Percentiles rank a stretch among this genome's conserved stretches.
These are phyloP conservation scores for Hemerocallis citrina DNA, from an alignment of 106 monocot genomes.

Conservation along the genomic window DNA sequence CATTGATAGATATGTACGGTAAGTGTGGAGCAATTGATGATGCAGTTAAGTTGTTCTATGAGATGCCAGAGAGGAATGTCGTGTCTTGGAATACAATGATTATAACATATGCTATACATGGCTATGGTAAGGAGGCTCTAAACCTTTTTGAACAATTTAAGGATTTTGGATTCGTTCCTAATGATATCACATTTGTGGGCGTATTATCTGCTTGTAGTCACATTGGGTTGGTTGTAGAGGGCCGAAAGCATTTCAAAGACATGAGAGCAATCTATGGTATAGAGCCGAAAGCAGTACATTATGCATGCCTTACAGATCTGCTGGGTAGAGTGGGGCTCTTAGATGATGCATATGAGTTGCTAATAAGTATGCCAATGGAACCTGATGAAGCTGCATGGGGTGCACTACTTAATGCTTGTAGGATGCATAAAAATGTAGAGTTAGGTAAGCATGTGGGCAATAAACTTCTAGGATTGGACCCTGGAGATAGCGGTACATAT, in stretches of 20 bases:
- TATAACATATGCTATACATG: conserved; percentile 46
- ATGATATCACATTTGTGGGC: conserved; percentile 57
- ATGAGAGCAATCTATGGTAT: conserved; percentile 40
- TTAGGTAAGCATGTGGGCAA: conserved; percentile 32
- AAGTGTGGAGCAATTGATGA: conserved; percentile 53
- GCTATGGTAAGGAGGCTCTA: conserved; percentile 32
- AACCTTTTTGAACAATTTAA: conserved; percentile 41
- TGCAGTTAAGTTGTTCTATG: conserved; percentile 37
- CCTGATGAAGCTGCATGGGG: conserved; percentile 60
- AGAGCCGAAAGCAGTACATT: conserved; percentile 47
- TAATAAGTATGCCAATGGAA: conserved; percentile 40
- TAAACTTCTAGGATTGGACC: conserved; percentile 37
- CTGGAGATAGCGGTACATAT: conserved; percentile 61
- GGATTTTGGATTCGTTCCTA: conserved; percentile 17
- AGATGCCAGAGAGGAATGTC: conserved; percentile 46
- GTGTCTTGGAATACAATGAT: conserved; percentile 74
- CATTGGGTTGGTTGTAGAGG: conserved; percentile 51
- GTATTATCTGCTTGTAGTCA: conserved; percentile 64
- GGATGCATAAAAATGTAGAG: conserved; percentile 53
- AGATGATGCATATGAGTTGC: conserved; percentile 41
- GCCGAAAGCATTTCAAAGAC: conserved; percentile 34
- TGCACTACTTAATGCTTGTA: conserved; percentile 60
- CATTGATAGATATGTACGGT: conserved; percentile 69
- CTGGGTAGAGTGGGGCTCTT: conserved; percentile 49
- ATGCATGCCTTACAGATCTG: conserved; percentile 60